Base-by-base conservation (phyloP, 768 basidiomycete genomes). In the Jaapia argillacea region DNA sequence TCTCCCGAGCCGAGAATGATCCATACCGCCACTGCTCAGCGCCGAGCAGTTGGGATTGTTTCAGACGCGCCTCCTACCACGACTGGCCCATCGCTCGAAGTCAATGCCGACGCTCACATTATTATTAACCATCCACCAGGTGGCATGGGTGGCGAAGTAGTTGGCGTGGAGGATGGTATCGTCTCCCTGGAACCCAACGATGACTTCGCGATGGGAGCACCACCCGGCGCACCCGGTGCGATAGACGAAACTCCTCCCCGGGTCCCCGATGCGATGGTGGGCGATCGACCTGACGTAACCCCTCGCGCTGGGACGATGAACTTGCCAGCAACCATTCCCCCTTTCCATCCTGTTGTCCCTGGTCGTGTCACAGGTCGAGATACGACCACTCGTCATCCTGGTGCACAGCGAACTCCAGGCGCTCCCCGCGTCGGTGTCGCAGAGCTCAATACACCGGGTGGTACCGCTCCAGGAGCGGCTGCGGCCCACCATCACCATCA, bases 201-300 rank as follows among this genome's bases (percentile, higher is more conserved):
- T 51, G 85, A 86, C 58, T 85, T 90, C 50, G 85, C 82, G 4
- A 86, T 89, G 81, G 88, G 88, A 38, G 88, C 88, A 0, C 88
- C 88, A 1, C 89, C 89, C 6, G 87, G 87, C 28, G 87, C 89
- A n/a, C 88, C 88, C 1, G 88, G 88, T 40, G 88, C 87, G 0
- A 77, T 85, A 38, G 59, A 64, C 13, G 10, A 38, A 7, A 21
- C 37, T 12, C 37, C 37, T 12, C 10, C 10, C 7, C 13, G 12
- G 21, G 7, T 7, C 10, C 10, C 10, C 7, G 37, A 7, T 7
- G 10, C 7, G 10, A 6, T 10, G 37, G 23, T 38, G 41, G 40
- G 48, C 56, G 57, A 63, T n/a, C 57, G 58, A 27, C 5, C 65
- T 63, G 38, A 69, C 62, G 71, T 72, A 4, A 82, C 80, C 0